These are phyloP conservation scores for Xerocomellus intermedius DNA, from an alignment of 768 basidiomycete genomes.

Conservation along the genomic window DNA sequence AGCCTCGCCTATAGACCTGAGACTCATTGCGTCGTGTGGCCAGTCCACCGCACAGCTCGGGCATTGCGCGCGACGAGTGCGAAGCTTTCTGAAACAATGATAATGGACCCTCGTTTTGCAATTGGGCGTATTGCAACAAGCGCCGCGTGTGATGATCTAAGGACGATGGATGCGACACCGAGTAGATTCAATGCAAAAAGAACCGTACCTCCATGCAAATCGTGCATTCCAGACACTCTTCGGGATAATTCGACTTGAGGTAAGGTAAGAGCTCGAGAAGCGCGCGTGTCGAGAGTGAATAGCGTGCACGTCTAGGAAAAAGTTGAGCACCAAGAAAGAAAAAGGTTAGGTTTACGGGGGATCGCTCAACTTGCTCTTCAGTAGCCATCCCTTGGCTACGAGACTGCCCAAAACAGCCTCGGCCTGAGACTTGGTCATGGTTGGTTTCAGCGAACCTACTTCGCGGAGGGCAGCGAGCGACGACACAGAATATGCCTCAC, in stretches of 20 bases:
- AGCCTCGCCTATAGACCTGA: slow-evolving; percentile 64
- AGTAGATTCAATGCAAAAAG: not conserved
- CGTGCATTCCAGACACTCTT: slow-evolving; percentile 69
- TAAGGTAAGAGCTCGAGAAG: slow-evolving; percentile 73
- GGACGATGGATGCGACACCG: not conserved
- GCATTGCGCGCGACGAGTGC: slow-evolving; percentile 45
- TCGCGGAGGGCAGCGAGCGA: slow-evolving; percentile 77
- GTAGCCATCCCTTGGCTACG: slow-evolving; percentile 78
- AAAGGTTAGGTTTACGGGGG: not conserved
- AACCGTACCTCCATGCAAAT: slow-evolving; percentile 64
- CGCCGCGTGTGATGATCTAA: slow-evolving; percentile 68
- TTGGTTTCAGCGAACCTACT: slow-evolving; percentile 54
- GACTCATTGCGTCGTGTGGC: slow-evolving; percentile 50
- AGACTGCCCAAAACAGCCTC: slow-evolving; percentile 74
- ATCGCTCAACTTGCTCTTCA: slow-evolving; percentile 66
- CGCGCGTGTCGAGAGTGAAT: slow-evolving; percentile 73
- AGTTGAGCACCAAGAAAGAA: not conserved
- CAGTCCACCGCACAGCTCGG: slow-evolving; percentile 60
- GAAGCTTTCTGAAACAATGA: slow-evolving; percentile 59
- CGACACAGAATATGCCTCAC: slow-evolving; percentile 71
- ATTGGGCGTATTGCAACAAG: slow-evolving; percentile 56
- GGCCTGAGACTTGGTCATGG: slow-evolving; percentile 73
- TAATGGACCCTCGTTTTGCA: slow-evolving; percentile 66
- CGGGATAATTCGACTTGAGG: slow-evolving; percentile 68
- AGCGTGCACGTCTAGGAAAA: slow-evolving; percentile 56